These are phyloP conservation scores for Tuctoria greenei DNA, from an alignment of 176 grass and related monocot genomes.

Conservation along the genomic window DNA sequence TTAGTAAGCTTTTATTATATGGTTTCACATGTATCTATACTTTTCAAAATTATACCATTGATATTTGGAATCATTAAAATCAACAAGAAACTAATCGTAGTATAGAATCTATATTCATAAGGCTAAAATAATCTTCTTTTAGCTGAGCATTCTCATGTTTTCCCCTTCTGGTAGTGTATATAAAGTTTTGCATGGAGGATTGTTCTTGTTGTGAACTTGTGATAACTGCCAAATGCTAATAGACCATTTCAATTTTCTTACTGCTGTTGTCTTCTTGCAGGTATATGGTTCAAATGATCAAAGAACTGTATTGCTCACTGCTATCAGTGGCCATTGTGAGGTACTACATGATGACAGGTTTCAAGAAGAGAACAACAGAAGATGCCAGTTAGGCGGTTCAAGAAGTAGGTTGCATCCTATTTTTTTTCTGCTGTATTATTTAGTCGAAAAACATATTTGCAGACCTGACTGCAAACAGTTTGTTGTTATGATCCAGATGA, in stretches of 20 bases:
- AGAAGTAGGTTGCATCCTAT: slow-evolving; percentile 35
- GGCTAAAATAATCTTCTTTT: background rate
- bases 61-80: slow-evolving; percentile 8
- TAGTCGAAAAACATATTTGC: background rate
- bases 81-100: slow-evolving; percentile 5
- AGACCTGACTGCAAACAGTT: background rate
- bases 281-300: slow-evolving; percentile 55
- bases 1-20: background rate
- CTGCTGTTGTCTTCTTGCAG: slow-evolving; percentile 33
- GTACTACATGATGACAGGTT: slow-evolving; percentile 29
- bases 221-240: background rate
- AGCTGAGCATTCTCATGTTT: slow-evolving; percentile 9
- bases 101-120: background rate
- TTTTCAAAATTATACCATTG: background rate
- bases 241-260: slow-evolving; percentile 6
- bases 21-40: background rate
- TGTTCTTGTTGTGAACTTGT: slow-evolving; percentile 17
- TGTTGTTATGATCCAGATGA: background rate
- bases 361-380: slow-evolving; percentile 42
- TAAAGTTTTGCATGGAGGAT: slow-evolving; percentile 16
- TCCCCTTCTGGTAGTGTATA: slow-evolving; percentile 8
- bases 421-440: slow-evolving; percentile 28
- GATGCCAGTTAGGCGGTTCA: slow-evolving; percentile 34
- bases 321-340: slow-evolving; percentile 54
- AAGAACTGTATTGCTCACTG: slow-evolving; percentile 38